Conservation (phyloP, 208 protist genomes). For the Trypanosoma melophagium region DNA sequence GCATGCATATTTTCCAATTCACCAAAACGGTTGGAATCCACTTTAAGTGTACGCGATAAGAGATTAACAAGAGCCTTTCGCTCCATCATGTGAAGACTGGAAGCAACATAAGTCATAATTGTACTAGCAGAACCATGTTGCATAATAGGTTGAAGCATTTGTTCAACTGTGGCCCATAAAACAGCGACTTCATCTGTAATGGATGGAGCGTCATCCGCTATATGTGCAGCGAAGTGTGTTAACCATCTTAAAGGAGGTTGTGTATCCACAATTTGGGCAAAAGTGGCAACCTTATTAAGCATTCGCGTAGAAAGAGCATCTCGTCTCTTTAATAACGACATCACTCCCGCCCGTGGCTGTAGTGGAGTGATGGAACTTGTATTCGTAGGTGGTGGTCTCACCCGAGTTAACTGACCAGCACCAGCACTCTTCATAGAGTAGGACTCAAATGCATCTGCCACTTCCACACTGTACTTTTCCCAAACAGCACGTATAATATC, state of each 20-base stretch:
- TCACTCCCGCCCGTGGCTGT: constrained; percentile 19
- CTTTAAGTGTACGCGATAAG: constrained; percentile 42
- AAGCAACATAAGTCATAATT: constrained; percentile 55
- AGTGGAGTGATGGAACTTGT: background rate
- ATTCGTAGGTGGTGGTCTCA: background rate
- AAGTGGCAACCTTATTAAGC: constrained; percentile 47
- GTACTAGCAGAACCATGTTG: constrained; percentile 44
- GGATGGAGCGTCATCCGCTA: constrained; percentile 38
- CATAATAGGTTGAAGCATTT: constrained; percentile 47
- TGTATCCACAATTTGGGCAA: constrained; percentile 60
- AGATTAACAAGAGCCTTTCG: constrained; percentile 50
- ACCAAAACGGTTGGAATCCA: constrained; percentile 51
- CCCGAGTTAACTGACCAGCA: background rate
- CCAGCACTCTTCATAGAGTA: constrained; percentile 30
- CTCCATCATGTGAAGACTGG: constrained; percentile 71
- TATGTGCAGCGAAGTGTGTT: constrained; percentile 46
- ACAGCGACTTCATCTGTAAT: constrained; percentile 45
- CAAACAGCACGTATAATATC: constrained; percentile 59
- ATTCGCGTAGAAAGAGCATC: constrained; percentile 41
- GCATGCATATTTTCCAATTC: constrained; percentile 59
- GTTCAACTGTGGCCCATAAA: constrained; percentile 59
- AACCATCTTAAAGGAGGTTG: constrained; percentile 60
- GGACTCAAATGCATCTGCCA: constrained; percentile 69
- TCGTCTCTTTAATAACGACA: constrained; percentile 37
- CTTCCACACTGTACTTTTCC: constrained; percentile 55